A percentile compares a stretch with the other conserved stretches of the same genome.
Evolutionary conservation across 2,329 filamentous ascomycete genomes (phyloP).

Genomic region (Malbranchea zuffiana): DNA sequence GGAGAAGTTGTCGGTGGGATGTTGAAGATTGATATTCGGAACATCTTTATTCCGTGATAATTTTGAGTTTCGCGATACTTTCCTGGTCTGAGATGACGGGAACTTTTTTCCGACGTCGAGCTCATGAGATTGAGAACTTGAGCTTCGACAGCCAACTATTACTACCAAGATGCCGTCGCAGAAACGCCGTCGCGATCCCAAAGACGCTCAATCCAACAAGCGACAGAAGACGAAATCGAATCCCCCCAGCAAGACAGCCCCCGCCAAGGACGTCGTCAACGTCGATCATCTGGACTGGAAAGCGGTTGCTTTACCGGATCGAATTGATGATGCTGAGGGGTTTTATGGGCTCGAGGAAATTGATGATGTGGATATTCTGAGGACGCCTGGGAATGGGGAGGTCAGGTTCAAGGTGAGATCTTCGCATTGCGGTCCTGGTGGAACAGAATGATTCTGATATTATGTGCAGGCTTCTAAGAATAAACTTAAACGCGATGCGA

Average conservation of each 20-base stretch:
- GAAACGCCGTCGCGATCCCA: constrained; percentile 27
- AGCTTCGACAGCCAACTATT: too few relatives aligned
- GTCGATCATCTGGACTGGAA: constrained; percentile 51
- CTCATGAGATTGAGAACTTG: too few relatives aligned
- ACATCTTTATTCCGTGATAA: too few relatives aligned
- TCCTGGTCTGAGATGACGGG: too few relatives aligned
- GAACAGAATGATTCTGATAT: constrained; percentile 1
- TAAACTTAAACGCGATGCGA: constrained; percentile 19
- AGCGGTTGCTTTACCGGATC: constrained; percentile 58
- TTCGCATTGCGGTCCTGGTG: neutral
- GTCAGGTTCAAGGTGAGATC: constrained; percentile 32
- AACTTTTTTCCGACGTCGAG: too few relatives aligned
- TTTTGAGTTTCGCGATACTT: too few relatives aligned
- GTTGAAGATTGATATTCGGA: too few relatives aligned
- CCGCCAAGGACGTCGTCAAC: constrained; percentile 23
- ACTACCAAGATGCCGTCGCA: too few relatives aligned
- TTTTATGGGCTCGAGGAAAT: constrained; percentile 90
- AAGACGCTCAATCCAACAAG: constrained; percentile 27
- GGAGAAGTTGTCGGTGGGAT: too few relatives aligned
- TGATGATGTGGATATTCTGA: constrained; percentile 77
- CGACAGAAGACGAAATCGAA: constrained; percentile 24
- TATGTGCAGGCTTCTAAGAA: constrained; percentile 25
- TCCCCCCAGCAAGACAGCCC: constrained; percentile 13
- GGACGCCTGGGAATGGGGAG: constrained; percentile 43
- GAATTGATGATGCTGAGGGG: constrained; percentile 79